Conservation (phyloP, 257 asterid species). For the Solanum chaucha region DNA sequence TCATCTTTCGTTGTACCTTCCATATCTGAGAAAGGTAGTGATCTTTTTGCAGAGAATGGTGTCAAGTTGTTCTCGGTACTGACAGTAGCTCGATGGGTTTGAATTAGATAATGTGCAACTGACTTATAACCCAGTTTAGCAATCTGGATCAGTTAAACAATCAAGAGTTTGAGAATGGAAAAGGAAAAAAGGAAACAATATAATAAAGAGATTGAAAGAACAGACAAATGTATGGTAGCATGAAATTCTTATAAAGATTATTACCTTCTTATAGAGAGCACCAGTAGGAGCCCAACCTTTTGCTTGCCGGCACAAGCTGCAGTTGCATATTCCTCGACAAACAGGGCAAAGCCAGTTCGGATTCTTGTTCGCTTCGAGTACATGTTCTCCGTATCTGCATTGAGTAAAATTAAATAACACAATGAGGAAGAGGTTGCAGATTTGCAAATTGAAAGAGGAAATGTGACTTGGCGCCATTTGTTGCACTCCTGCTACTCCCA, state of each 20-base stretch:
- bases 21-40: conserved; percentile 48
- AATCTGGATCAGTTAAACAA: conserved; percentile 24
- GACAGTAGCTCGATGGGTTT: conserved; percentile 39
- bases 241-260: neutral
- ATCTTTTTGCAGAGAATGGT: conserved; percentile 58
- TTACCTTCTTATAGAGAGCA: conserved; percentile 67
- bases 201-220: neutral
- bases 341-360: conserved; percentile 84
- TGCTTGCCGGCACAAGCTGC: conserved; percentile 92
- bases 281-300: conserved; percentile 99
- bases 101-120: conserved; percentile 92
- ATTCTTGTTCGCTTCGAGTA: conserved; percentile 76
- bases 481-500: neutral
- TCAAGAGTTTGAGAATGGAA: neutral
- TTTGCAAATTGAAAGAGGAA: neutral
- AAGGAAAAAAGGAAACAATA: neutral
- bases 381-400: conserved; percentile 86
- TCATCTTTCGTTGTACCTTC: conserved; percentile 20
- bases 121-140: conserved; percentile 73
- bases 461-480: neutral
- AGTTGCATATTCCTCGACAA: conserved; percentile 97
- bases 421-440: neutral
- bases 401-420: neutral
- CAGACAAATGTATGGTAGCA: neutral
- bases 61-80: conserved; percentile 23